Conservation (phyloP, 192 early-diverging fungal genomes). For the Thoreauomyces humboldtii region DNA sequence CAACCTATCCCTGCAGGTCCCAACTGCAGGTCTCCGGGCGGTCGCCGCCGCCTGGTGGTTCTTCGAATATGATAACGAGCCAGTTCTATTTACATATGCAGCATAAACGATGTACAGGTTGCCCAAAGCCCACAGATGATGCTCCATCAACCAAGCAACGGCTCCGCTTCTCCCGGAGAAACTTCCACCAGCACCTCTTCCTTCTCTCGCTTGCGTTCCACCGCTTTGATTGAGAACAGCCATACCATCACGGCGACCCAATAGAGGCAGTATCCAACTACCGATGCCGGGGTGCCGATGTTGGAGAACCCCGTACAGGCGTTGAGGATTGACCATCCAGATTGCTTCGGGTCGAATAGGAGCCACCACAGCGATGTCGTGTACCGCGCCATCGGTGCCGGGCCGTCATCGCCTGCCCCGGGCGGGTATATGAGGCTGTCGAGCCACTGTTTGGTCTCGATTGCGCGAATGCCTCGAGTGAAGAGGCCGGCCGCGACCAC, state of each 20-base stretch:
- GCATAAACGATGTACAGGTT: too few species aligned
- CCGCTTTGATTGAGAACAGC: slow-evolving; percentile 45
- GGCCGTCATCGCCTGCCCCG: slow-evolving; percentile 67
- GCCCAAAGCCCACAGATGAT: too few species aligned
- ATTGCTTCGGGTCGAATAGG: slow-evolving; percentile 48
- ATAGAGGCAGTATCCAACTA: slow-evolving; percentile 76
- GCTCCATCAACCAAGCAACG: too few species aligned
- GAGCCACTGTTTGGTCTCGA: slow-evolving; percentile 67
- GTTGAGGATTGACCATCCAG: slow-evolving; percentile 71
- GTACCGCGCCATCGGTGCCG: slow-evolving; percentile 56
- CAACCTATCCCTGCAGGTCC: too few species aligned
- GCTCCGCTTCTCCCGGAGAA: too few species aligned
- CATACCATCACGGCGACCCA: slow-evolving; percentile 61
- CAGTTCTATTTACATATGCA: too few species aligned
- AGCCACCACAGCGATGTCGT: slow-evolving; percentile 59
- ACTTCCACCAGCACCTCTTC: too few species aligned
- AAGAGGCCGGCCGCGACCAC: slow-evolving; percentile 82
- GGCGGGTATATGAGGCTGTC: slow-evolving; percentile 32
- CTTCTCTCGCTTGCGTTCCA: too few species aligned
- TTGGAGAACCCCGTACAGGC: slow-evolving; percentile 76
- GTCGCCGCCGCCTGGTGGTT: too few species aligned
- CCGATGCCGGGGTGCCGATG: slow-evolving; percentile 68
- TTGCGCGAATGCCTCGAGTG: slow-evolving; percentile 61
- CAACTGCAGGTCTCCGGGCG: too few species aligned
- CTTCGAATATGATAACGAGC: too few species aligned